A percentile compares a stretch with the other conserved stretches of the same genome.
Evolutionary conservation across 1,139 yeast species (phyloP).

Genomic region (Arxiozyma bovina): DNA sequence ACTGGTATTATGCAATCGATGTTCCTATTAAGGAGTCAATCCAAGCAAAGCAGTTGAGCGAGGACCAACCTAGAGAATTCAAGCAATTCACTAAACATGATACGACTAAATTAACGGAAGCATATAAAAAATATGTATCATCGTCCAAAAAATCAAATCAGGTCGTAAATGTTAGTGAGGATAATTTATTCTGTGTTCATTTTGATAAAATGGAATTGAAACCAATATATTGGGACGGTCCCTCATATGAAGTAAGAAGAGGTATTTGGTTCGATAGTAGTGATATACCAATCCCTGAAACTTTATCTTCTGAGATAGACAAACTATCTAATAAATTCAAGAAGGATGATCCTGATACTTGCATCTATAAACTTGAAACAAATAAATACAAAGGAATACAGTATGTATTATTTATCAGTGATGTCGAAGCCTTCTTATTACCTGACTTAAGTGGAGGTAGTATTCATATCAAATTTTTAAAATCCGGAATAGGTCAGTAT

Average conservation of each 20-base stretch:
- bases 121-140: conserved; percentile 30
- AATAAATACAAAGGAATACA: conserved; percentile 22
- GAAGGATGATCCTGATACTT: conserved; percentile 9
- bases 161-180: conserved; percentile 65
- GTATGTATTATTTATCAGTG: conserved; percentile 33
- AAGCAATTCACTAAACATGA: conserved; percentile 62
- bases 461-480: conserved; percentile 27
- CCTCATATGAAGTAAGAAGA: conserved; percentile 70
- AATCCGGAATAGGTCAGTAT: conserved; percentile 23
- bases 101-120: conserved; percentile 49
- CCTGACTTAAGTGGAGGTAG: conserved; percentile 32
- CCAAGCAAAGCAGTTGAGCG: conserved; percentile 40
- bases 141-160: neutral
- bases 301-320: conserved; percentile 53
- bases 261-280: conserved; percentile 74
- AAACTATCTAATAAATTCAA: conserved; percentile 5
- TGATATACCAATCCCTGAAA: conserved; percentile 49
- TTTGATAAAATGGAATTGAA: conserved; percentile 42
- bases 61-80: conserved; percentile 49
- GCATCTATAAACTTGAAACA: neutral
- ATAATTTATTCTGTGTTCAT: conserved; percentile 66
- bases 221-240: conserved; percentile 89
- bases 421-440: conserved; percentile 32
- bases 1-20: conserved; percentile 82
- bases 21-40: conserved; percentile 61